Percentiles rank a stretch among this genome's conserved stretches.
phyloP scores from a whole-genome alignment of 2,329 filamentous ascomycete species.

The Lecanicillium sp. region DNA sequence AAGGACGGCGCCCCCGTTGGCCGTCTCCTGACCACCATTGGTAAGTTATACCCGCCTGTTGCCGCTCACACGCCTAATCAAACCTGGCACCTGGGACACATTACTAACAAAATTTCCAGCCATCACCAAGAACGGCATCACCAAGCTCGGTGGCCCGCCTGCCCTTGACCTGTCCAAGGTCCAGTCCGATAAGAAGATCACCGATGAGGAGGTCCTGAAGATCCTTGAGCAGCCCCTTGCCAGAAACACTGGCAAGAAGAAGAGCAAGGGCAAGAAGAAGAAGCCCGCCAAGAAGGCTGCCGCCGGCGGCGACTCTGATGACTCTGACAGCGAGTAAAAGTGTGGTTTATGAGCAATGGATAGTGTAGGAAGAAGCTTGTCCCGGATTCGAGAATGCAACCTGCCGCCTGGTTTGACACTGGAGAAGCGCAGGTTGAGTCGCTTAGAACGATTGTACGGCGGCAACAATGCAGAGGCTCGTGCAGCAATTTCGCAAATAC shows the following conservation, averaged over 20 bases:
- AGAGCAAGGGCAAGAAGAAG: slow-evolving; percentile 83
- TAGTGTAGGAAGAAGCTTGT: not conserved
- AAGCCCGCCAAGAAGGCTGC: slow-evolving; percentile 42
- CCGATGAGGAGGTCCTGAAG: slow-evolving; percentile 89
- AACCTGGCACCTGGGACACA: not conserved
- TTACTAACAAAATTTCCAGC: slow-evolving; percentile 45
- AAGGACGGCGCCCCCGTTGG: slow-evolving; percentile 82
- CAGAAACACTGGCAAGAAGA: slow-evolving; percentile 85
- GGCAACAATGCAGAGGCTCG: too few relatives aligned
- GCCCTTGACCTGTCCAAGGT: slow-evolving; percentile 70
- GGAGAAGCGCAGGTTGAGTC: too few relatives aligned
- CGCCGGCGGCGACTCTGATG: slow-evolving; percentile 23
- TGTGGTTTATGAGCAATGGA: slow-evolving; percentile 8
- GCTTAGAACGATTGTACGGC: too few relatives aligned
- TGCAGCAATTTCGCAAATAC: too few relatives aligned
- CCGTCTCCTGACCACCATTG: slow-evolving; percentile 82
- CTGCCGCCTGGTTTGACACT: not conserved
- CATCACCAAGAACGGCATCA: slow-evolving; percentile 95
- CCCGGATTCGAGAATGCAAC: not conserved
- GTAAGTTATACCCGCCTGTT: too few relatives aligned
- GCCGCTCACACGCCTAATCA: not conserved
- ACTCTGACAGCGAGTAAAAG: slow-evolving; percentile 18
- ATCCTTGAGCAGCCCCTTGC: slow-evolving; percentile 83
- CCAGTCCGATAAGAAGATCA: slow-evolving; percentile 97
- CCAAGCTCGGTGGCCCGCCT: slow-evolving; percentile 72